phyloP scores from a whole-genome alignment of 1,139 yeast species.

The Saccharomyces hybrid region DNA sequence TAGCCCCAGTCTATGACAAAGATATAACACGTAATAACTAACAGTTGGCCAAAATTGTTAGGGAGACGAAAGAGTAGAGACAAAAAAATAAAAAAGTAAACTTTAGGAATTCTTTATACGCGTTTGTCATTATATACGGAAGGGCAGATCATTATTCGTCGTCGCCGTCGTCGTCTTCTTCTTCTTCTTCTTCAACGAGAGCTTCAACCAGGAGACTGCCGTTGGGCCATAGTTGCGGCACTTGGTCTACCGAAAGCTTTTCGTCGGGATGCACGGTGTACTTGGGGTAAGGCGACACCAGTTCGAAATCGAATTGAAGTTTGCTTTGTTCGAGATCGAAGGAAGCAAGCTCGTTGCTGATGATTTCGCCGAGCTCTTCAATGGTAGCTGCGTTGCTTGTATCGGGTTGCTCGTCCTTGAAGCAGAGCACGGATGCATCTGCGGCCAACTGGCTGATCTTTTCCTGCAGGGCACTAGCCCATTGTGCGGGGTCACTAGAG shows the following conservation, averaged over 20 bases:
- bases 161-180: conserved; percentile 23
- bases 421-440: conserved; percentile 19
- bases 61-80: background rate
- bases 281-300: conserved; percentile 55
- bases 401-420: conserved; percentile 10
- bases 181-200: conserved; percentile 33
- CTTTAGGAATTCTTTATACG: background rate
- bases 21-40: background rate
- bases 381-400: background rate
- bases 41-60: background rate
- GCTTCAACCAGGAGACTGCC: conserved; percentile 52
- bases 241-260: conserved; percentile 33
- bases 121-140: background rate
- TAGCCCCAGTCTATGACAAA: background rate
- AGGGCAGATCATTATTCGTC: conserved; percentile 5
- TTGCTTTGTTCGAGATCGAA: conserved; percentile 29
- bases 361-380: background rate
- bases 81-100: background rate
- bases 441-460: conserved; percentile 13
- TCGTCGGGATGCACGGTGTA: conserved; percentile 34
- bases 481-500: conserved; percentile 11
- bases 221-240: conserved; percentile 49
- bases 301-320: conserved; percentile 40
- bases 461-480: conserved; percentile 10
- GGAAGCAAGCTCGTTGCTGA: conserved; percentile 17